Conservation (phyloP, 2,329 filamentous ascomycete genomes). For the Xylaria sp. region DNA sequence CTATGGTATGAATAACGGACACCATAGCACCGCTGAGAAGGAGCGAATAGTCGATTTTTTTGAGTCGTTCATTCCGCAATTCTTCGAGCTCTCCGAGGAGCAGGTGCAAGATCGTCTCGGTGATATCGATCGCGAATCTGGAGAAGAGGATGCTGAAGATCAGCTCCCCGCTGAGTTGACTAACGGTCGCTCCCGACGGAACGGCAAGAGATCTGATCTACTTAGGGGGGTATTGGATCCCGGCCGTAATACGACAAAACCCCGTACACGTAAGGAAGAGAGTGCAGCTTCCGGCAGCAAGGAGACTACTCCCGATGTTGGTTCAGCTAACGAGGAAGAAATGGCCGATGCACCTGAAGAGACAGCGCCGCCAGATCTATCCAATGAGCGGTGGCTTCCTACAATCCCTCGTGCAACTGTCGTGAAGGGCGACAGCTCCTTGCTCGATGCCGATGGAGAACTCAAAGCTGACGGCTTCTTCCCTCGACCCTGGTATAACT, state of each 20-base stretch:
- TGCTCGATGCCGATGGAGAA: conserved; percentile 68
- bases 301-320: conserved; percentile 86
- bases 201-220: conserved; percentile 81
- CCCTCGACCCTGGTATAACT: conserved; percentile 81
- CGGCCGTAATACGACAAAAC: conserved; percentile 75
- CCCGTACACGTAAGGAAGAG: conserved; percentile 80
- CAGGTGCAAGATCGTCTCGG: conserved; percentile 73
- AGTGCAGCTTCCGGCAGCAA: conserved; percentile 83
- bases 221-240: conserved; percentile 88
- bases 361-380: conserved; percentile 68
- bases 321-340: conserved; percentile 82
- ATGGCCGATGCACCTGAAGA: conserved; percentile 71
- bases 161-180: conserved; percentile 76
- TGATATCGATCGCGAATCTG: conserved; percentile 75
- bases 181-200: conserved; percentile 74
- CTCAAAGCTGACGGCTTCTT: conserved; percentile 84
- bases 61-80: conserved; percentile 78
- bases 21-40: conserved; percentile 78
- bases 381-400: conserved; percentile 74
- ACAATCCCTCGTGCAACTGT: conserved; percentile 67
- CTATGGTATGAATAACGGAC: conserved; percentile 74
- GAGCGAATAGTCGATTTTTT: conserved; percentile 80
- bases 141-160: conserved; percentile 83
- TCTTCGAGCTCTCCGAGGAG: conserved; percentile 80
- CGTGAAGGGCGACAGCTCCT: conserved; percentile 64